Conservation (phyloP, 2,329 filamentous ascomycete genomes). For the Neurospora sp. region DNA sequence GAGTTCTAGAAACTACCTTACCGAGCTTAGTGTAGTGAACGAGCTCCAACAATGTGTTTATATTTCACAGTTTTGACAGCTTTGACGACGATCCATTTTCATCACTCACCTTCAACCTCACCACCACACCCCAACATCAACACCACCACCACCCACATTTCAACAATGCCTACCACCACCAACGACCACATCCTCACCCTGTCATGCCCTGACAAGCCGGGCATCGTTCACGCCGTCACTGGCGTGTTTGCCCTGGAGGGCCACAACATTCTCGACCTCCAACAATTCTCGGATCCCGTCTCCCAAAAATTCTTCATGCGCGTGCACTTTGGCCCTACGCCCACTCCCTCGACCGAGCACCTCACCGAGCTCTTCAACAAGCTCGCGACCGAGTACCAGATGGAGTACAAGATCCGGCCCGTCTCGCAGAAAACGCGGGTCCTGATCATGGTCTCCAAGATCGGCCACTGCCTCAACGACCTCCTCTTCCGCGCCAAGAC, state of each 20-base stretch:
- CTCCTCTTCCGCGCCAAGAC: conserved; percentile 70
- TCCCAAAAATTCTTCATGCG: conserved; percentile 80
- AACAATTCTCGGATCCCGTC: conserved; percentile 71
- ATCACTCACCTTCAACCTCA: too few relatives aligned
- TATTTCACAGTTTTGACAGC: not conserved
- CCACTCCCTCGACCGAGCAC: conserved; percentile 37
- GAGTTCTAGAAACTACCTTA: not conserved
- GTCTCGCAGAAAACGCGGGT: conserved; percentile 62
- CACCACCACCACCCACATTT: conserved; percentile 4
- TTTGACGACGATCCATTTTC: not conserved
- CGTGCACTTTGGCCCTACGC: conserved; percentile 64
- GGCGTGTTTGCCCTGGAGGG: conserved; percentile 63
- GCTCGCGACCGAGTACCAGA: conserved; percentile 53
- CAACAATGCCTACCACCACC: conserved; percentile 25
- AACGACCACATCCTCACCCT: conserved; percentile 66
- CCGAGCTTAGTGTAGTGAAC: too few relatives aligned
- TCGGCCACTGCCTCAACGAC: conserved; percentile 78
- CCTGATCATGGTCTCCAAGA: conserved; percentile 85
- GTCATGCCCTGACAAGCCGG: conserved; percentile 74
- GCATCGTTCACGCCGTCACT: conserved; percentile 78
- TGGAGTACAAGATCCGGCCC: conserved; percentile 64
- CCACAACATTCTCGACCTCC: conserved; percentile 75
- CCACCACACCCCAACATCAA: not conserved
- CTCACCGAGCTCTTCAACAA: conserved; percentile 47
- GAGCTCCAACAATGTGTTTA: not conserved